These are phyloP conservation scores for Talaromyces sp. DNA, from an alignment of 2,329 filamentous ascomycete genomes.

Conservation along the genomic window DNA sequence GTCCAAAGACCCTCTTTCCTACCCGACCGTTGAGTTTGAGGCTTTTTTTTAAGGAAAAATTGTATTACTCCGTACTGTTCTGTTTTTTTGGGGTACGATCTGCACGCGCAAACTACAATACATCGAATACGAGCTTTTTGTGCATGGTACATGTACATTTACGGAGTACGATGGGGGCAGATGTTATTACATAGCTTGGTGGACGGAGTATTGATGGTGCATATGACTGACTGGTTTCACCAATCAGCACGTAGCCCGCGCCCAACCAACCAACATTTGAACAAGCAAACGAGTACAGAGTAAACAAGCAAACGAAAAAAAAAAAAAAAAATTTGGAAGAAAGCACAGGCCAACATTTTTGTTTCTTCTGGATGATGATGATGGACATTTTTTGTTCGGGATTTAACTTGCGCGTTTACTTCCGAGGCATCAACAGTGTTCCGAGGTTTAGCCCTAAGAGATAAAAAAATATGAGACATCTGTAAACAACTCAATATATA, in stretches of 20 bases:
- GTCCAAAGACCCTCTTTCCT: background rate
- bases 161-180: too few relatives aligned
- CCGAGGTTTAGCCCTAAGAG: background rate
- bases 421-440: too few relatives aligned
- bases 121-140: background rate
- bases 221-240: background rate
- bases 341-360: too few relatives aligned
- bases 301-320: background rate
- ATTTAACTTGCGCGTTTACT: too few relatives aligned
- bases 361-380: too few relatives aligned
- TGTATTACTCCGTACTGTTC: background rate
- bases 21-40: background rate
- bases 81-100: background rate
- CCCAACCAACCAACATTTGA: background rate
- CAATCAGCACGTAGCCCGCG: background rate
- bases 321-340: background rate
- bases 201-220: background rate
- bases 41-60: background rate
- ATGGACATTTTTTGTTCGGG: too few relatives aligned
- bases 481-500: too few relatives aligned
- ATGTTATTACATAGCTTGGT: background rate
- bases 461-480: background rate
- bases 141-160: background rate
- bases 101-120: background rate
- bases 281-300: background rate